A percentile compares a stretch with the other conserved stretches of the same genome.
Evolutionary conservation across 106 monocot genomes (phyloP).

Genomic region (Dioscorea zingiberensis): DNA sequence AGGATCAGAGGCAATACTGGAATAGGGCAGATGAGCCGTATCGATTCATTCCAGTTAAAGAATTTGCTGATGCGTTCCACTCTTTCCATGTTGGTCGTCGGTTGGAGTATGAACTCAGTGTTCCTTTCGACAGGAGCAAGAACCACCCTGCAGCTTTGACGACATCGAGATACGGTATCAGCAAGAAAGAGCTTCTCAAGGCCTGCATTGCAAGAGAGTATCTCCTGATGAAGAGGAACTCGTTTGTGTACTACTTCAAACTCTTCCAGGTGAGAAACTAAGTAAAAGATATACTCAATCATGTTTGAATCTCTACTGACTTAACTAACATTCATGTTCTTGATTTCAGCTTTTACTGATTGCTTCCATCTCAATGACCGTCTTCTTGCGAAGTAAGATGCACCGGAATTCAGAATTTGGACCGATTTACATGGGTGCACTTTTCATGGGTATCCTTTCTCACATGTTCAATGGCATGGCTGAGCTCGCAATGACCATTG

Average conservation of each 20-base stretch:
- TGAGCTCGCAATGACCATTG: slow-evolving; percentile 56
- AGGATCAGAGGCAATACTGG: slow-evolving; percentile 73
- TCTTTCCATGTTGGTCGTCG: slow-evolving; percentile 40
- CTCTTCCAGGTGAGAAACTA: slow-evolving; percentile 17
- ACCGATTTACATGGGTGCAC: slow-evolving; percentile 36
- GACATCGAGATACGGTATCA: slow-evolving; percentile 44
- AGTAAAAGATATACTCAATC: no score
- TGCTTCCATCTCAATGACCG: slow-evolving; percentile 26
- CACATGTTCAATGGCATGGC: slow-evolving; percentile 58
- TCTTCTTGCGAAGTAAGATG: slow-evolving; percentile 61
- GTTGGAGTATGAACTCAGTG: slow-evolving; percentile 32
- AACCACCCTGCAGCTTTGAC: slow-evolving; percentile 64
- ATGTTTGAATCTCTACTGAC: no score
- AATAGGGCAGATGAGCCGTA: slow-evolving; percentile 27
- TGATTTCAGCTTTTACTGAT: slow-evolving; percentile 27
- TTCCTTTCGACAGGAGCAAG: slow-evolving; percentile 45
- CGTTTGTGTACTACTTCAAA: slow-evolving; percentile 64
- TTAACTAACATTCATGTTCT: no score
- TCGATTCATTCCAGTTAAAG: slow-evolving; percentile 41
- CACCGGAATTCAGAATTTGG: slow-evolving; percentile 25
- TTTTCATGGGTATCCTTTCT: slow-evolving; percentile 32
- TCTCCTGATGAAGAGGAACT: slow-evolving; percentile 61
- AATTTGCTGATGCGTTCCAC: slow-evolving; percentile 47
- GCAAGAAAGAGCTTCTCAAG: slow-evolving; percentile 44
- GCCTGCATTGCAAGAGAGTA: slow-evolving; percentile 41